A percentile compares a stretch with the other conserved stretches of the same genome.
These are phyloP conservation scores for Zalaria sp. DNA, from an alignment of 2,329 filamentous ascomycete species.

Conservation along the genomic window DNA sequence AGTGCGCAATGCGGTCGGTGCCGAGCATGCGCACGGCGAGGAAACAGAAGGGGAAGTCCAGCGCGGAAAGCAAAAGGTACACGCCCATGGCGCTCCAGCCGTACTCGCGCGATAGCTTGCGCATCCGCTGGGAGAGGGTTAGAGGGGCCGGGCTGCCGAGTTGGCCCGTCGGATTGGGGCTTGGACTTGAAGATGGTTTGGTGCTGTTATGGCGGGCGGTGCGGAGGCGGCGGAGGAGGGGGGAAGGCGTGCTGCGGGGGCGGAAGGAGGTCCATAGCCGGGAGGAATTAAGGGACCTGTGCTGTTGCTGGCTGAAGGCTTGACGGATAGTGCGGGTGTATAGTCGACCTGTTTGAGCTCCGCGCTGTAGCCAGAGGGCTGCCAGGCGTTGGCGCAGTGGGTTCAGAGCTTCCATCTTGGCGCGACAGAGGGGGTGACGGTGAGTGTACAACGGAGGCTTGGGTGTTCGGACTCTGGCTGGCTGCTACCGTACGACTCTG, in stretches of 20 bases:
- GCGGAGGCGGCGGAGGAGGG: conserved; percentile 8
- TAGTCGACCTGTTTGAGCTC: not conserved
- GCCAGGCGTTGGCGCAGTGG: not conserved
- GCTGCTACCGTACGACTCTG: too few species aligned
- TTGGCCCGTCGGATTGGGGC: conserved; percentile 21
- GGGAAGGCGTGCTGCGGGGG: conserved; percentile 15
- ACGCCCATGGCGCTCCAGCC: conserved; percentile 90
- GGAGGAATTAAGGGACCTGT: conserved; percentile 11
- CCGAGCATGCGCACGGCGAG: conserved; percentile 70
- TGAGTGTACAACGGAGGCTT: not conserved
- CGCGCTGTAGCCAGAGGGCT: not conserved
- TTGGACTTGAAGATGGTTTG: too few species aligned
- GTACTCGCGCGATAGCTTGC: conserved; percentile 79
- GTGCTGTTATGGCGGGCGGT: conserved; percentile 22
- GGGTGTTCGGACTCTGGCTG: too few species aligned
- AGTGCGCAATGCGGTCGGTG: conserved; percentile 68
- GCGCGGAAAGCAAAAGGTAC: conserved; percentile 65
- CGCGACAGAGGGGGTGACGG: not conserved
- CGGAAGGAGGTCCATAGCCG: conserved; percentile 15
- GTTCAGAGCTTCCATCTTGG: not conserved
- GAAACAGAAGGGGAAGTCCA: conserved; percentile 95
- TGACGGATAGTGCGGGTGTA: conserved; percentile 6
- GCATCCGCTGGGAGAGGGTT: conserved; percentile 50
- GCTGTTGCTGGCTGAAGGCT: conserved; percentile 21
- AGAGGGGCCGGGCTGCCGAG: conserved; percentile 12